Evolutionary conservation across 2,329 filamentous ascomycete genomes (phyloP), one percentile per base, ranked within the genome.

Genomic region (Fusarium sp.): DNA sequence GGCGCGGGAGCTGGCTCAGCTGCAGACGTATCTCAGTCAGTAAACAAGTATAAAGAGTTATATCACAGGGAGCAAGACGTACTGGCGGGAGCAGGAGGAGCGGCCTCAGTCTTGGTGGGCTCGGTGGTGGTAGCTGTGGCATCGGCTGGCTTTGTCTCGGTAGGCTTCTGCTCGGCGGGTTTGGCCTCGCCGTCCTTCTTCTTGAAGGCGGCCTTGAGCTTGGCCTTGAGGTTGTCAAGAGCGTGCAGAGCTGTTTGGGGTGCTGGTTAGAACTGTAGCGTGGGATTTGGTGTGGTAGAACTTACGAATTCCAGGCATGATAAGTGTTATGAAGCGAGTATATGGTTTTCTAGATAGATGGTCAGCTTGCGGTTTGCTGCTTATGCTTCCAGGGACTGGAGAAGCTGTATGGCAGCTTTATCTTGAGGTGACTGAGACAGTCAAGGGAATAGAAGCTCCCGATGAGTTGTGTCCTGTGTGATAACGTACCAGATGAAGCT

Each of bases 301-400:
- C 83, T 79, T 78, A 86, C 84, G 83, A 76, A 86, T 80, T 70
- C 83, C 84, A 76, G 81, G 80, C 84, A 87, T 86, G 46, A 67
- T 84, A 76, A 53, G 15, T 62, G 53, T 41, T 66, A 32, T 32
- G 27, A 35, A 33, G 40, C 22, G 37, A 41, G 19, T 33, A 22
- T 33, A 41, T 17, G 23, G 19, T 30, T 44, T 17, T 60, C 68
- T 72, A 15, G 7, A 39, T n/a, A 17, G 33, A 43, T 39, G 40
- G 59, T 72, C 52, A 73, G 71, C 64, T 62, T 37, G 19, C 7
- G 19, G 17, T 48, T 19, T 55, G 11, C 23, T 37, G 41, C 48
- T 52, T 53, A 33, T 40, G 23, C 23, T 51, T 35, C 33, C 8
- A n/a, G 23, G 13, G 49, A 46, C 46, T 47, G 23, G n/a, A 9